Evolutionary conservation across 768 basidiomycete species (phyloP), one percentile per base, ranked within the genome.

Genomic region (Russula virescens): DNA sequence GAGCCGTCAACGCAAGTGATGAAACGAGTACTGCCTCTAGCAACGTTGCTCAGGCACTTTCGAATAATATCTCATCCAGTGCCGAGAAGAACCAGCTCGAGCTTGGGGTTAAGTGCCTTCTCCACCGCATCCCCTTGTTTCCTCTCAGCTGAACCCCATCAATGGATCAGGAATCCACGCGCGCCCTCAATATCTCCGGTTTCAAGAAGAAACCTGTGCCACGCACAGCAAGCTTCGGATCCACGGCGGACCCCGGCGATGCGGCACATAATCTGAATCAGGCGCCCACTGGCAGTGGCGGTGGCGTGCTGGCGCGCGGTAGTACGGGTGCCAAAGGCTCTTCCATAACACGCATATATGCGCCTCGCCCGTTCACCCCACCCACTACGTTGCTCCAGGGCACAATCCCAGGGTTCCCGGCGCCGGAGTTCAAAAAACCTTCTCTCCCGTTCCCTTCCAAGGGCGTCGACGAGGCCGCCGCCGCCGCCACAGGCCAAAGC

Each of bases 321-420:
- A 31, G 31, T 47, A 40, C 56, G 34, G 34, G 42, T 18, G 26
- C 31, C 56, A 62, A 54, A 35, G 25, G 28, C 55, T 16, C 60
- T 14, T 18, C 57, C 2, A 8, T 38, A n/a, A n/a, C 38, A 13
- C 62, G 62, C 57, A 63, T 63, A 63, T 63, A 63, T 63, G 62
- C 62, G 38, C 61, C 64, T 34, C 51, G 35, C 45, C 64, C 64
- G 11, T 58, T 45, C 55, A 53, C 61, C 6, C 64, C 56, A 19
- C 21, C 64, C 13, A 10, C 46, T 40, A 18, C 42, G 18, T 13
- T 10, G 8, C 13, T 35, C 21, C 50, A 48, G 45, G 31, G 11
- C 5, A 34, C 34, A 3, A 7, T 13, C 14, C 1, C 18, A 8
- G 61, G 31, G 1, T 53, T 63, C n/a, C n/a, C 48, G 19, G 42